Conservation (phyloP, 2,329 filamentous ascomycete genomes). For the Paraconiothyrium sp. region DNA sequence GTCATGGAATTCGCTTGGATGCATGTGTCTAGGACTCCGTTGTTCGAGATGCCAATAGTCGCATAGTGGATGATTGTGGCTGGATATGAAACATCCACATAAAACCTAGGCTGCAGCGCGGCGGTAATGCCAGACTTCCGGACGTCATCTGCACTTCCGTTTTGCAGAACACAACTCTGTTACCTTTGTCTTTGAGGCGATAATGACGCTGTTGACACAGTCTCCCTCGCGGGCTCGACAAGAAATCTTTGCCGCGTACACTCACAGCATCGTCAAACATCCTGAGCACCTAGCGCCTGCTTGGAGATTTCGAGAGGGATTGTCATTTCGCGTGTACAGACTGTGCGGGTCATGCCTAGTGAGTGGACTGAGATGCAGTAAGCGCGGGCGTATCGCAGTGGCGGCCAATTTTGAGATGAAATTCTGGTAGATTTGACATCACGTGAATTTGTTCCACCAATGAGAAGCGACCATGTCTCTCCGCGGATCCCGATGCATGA, state of each 20-base stretch:
- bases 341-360: background rate
- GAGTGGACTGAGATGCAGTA: conserved; percentile 4
- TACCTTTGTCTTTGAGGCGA: background rate
- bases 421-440: background rate
- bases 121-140: background rate
- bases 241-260: background rate
- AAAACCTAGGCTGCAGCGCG: background rate
- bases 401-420: conserved; percentile 2
- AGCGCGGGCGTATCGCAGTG: conserved; percentile 6
- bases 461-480: background rate
- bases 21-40: conserved; percentile 8
- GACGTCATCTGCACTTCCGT: background rate
- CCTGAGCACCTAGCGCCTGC: background rate
- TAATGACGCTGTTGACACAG: background rate
- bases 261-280: background rate
- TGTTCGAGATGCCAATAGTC: conserved; percentile 7
- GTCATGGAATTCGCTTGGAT: conserved; percentile 3
- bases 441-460: conserved; percentile 14
- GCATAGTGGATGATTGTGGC: conserved; percentile 3
- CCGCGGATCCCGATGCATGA: too few relatives aligned
- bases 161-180: background rate
- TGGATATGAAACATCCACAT: conserved; percentile 10
- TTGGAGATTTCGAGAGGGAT: background rate
- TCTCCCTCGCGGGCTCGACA: background rate
- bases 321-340: background rate